Evolutionary conservation across 2,329 filamentous ascomycete species (phyloP).

Genomic region (Colletotrichum eremochloae): DNA sequence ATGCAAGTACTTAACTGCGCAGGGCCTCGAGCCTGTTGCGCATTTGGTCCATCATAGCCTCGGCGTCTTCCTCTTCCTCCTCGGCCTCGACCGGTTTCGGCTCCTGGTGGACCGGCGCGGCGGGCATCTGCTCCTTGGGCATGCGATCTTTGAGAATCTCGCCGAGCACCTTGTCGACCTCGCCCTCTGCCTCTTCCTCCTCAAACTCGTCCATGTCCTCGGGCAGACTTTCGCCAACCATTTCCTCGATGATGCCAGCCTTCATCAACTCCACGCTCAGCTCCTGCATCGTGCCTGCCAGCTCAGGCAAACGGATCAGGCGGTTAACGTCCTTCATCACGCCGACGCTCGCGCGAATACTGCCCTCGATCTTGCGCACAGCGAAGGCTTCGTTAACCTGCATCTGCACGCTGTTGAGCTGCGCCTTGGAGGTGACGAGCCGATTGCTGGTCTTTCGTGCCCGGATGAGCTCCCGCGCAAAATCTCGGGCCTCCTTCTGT

Average conservation of each 20-base stretch:
- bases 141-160: constrained; percentile 90
- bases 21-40: constrained; percentile 89
- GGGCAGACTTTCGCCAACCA: constrained; percentile 90
- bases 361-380: constrained; percentile 94
- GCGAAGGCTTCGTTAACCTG: constrained; percentile 98
- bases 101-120: constrained; percentile 66
- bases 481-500: constrained; percentile 84
- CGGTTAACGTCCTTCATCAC: constrained; percentile 98
- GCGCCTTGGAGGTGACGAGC: constrained; percentile 88
- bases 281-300: constrained; percentile 91
- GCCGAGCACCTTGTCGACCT: constrained; percentile 93
- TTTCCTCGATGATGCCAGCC: constrained; percentile 97
- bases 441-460: constrained; percentile 81
- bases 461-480: constrained; percentile 88
- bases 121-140: constrained; percentile 70
- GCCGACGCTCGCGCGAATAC: constrained; percentile 85
- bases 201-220: constrained; percentile 78
- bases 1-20: constrained; percentile 73
- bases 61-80: constrained; percentile 83
- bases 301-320: constrained; percentile 85
- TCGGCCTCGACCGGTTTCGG: constrained; percentile 66
- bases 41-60: constrained; percentile 95
- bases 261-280: constrained; percentile 89
- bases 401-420: constrained; percentile 94
- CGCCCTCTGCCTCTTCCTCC: constrained; percentile 78